Base-by-base conservation (phyloP, 2,329 filamentous ascomycete genomes). In the Xylariaceae sp. region DNA sequence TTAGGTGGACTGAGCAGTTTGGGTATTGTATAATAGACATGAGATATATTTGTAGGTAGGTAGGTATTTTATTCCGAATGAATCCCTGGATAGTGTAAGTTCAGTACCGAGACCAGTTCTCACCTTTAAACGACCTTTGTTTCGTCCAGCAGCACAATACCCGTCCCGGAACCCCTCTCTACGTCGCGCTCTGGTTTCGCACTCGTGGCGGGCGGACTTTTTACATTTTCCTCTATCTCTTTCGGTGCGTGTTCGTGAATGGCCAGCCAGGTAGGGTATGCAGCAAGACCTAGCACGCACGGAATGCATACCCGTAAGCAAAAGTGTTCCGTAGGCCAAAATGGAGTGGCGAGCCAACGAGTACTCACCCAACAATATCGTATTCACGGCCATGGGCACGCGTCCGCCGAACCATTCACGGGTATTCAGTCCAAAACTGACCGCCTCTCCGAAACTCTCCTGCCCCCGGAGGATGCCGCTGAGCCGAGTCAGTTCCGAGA, bases 401-500 rank as follows among this genome's bases (percentile, higher is more conserved):
- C 71, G 63, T 0, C 71, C 71, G 0, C 71, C 70, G 8, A 65
- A 51, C 71, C 71, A 73, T n/a, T 69, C 62, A 8, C 55, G 64
- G 0, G 71, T 72, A 46, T 74, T 74, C 2, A 74, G 48, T 0
- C 72, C 72, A 47, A 65, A 74, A n/a, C 66, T 66, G 8, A 74
- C 63, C 1, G 71, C 72, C 55, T 74, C 72, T 0, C 67, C 65
- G 18, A 74, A 73, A 30, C 71, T 74, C 62, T 74, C 72, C 54
- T 74, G 71, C 1, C 72, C 72, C 30, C 72, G 56, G 18, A 74
- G 57, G 26, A 74, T 70, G 5, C 72, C 72, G 2, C 71, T 70
- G 43, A 72, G 70, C 0, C 72, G 68, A 2, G 69, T 71, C 13
- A 79, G 64, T 57, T 83, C 78, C 0, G 77, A 78, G 53, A 81